phyloP scores from a whole-genome alignment of 257 asterid species.

The Solanum piurae region DNA sequence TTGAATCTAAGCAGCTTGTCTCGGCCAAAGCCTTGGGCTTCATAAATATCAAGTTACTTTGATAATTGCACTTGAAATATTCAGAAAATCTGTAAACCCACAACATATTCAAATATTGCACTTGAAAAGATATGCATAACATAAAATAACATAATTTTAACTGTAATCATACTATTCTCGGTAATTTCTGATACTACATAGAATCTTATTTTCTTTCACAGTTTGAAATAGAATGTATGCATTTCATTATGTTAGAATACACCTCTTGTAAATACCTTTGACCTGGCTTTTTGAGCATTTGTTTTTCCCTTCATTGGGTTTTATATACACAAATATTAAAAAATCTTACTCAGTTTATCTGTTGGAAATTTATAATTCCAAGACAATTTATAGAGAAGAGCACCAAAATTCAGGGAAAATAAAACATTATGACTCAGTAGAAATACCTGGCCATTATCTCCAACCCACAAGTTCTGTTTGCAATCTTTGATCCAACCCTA shows the following conservation, averaged over 20 bases:
- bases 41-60: not conserved
- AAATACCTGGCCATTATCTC: constrained; percentile 34
- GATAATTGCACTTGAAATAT: not conserved
- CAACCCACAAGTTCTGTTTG: constrained; percentile 16
- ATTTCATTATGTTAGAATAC: not conserved
- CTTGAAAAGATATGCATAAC: not conserved
- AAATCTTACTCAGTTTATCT: not conserved
- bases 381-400: not conserved
- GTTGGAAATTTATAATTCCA: not conserved
- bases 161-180: not conserved
- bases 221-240: not conserved
- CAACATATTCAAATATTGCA: not conserved
- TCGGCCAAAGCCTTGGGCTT: not conserved
- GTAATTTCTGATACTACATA: not conserved
- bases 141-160: not conserved
- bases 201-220: not conserved
- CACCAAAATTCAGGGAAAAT: not conserved
- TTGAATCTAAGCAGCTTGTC: not conserved
- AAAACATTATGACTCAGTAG: not conserved
- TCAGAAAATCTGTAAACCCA: not conserved
- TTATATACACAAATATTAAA: not conserved
- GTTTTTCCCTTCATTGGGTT: not conserved
- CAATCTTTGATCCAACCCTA: constrained; percentile 46
- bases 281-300: not conserved
- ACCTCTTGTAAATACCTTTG: not conserved